A percentile compares a stretch with the other conserved stretches of the same genome.
These are phyloP conservation scores for Laburnicola sp. DNA, from an alignment of 2,329 filamentous ascomycete species.

Conservation along the genomic window DNA sequence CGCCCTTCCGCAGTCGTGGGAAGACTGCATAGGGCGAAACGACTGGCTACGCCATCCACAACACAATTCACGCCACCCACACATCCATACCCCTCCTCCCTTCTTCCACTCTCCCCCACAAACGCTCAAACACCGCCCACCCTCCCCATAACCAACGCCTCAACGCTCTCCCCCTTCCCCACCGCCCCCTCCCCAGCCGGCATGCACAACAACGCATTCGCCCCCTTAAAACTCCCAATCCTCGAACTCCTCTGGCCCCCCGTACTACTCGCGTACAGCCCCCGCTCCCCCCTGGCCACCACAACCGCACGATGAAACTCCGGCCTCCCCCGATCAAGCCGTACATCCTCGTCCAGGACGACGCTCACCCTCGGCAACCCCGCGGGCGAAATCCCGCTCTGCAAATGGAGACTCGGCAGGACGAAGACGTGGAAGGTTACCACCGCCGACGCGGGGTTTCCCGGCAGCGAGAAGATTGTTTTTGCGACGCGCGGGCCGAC, in stretches of 20 bases:
- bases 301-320: conserved; percentile 92
- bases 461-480: conserved; percentile 85
- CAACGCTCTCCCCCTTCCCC: conserved; percentile 69
- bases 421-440: conserved; percentile 96
- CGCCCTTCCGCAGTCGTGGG: too few relatives aligned
- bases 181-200: conserved; percentile 67
- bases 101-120: too few relatives aligned
- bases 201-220: conserved; percentile 83
- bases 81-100: too few relatives aligned
- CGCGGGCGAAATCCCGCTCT: conserved; percentile 67
- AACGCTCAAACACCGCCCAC: conserved; percentile 12
- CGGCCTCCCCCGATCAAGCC: conserved; percentile 71
- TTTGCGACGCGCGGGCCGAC: conserved; percentile 61
- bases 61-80: too few relatives aligned
- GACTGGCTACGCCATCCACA: too few relatives aligned
- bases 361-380: conserved; percentile 76
- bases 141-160: conserved; percentile 75
- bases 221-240: conserved; percentile 84
- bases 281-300: conserved; percentile 64
- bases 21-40: too few relatives aligned
- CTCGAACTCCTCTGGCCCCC: conserved; percentile 87
- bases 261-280: conserved; percentile 75
- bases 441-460: conserved; percentile 89
- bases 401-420: conserved; percentile 78
- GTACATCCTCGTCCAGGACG: conserved; percentile 70